Evolutionary conservation across 495 filamentous ascomycete species (phyloP), one percentile per base, ranked within the genome.

Genomic region (Penicillium canariense): DNA sequence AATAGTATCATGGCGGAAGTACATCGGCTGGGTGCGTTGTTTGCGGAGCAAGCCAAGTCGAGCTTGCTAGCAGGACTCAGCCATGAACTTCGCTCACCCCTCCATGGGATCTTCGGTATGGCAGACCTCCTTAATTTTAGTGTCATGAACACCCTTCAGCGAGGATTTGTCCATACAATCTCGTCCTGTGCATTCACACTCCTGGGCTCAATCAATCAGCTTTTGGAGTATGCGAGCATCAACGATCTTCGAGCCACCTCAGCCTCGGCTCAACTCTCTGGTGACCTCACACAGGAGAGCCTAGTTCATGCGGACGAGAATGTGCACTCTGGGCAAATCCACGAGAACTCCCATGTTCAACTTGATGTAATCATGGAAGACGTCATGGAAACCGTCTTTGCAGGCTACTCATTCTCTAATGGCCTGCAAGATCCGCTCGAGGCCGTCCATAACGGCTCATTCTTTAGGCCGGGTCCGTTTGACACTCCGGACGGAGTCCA

Each of bases 51-150:
- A 48, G 78, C 79, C 31, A 89, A 90, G 59, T 79, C 5, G 84
- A 84, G 44, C 81, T 89, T 43, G 82, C 89, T 31, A 84, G 81
- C 4, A 86, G 81, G 31, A 84, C n/a, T 90, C 23, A 84, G 81
- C 2, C 87, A 90, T 55, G 87, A 90, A 57, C 72, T 89, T 12
- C 75, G 87, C 10, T 84, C 75, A 2, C 87, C 87, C 1, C 63
- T 90, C 10, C 84, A 88, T 60, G 85, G 84, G 1, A 84, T 87
- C 36, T 54, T 87, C 0, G 82, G 81, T 0, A 82, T 76, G 44
- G 76, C 80, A 5, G 85, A 89, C 56, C 77, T 90, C 47, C 63
- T 90, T 6, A 66, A 62, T 42, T 83, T 85, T 26, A 81, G 77
- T 4, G 68, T 76, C 14, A 70, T 83, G 49, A 78, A 84, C 52